phyloP scores from a whole-genome alignment of 1,139 yeast species.

The Candida sanyaensis region DNA sequence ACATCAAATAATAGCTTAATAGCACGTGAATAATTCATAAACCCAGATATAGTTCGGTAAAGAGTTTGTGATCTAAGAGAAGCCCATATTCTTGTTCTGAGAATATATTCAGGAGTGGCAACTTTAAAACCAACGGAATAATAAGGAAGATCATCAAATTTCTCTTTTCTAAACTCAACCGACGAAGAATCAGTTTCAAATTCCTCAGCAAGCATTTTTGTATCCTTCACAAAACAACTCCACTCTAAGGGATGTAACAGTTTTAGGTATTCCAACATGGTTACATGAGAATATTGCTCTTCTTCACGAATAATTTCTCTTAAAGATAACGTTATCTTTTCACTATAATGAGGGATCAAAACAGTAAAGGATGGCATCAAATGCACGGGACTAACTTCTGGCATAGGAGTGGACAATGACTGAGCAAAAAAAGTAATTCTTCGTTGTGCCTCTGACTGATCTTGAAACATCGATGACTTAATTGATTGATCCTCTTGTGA shows the following conservation, averaged over 20 bases:
- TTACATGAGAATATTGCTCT: slow-evolving; percentile 49
- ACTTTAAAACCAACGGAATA: slow-evolving; percentile 55
- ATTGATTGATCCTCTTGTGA: slow-evolving; percentile 52
- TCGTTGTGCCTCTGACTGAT: slow-evolving; percentile 49
- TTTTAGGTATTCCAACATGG: slow-evolving; percentile 53
- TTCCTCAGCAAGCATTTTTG: slow-evolving; percentile 50
- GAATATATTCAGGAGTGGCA: slow-evolving; percentile 54
- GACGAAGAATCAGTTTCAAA: slow-evolving; percentile 34
- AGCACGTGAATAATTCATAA: slow-evolving; percentile 58
- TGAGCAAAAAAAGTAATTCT: slow-evolving; percentile 58
- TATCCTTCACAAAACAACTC: slow-evolving; percentile 53
- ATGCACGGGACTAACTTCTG: slow-evolving; percentile 41
- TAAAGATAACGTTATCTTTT: slow-evolving; percentile 48
- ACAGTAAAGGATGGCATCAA: slow-evolving; percentile 55
- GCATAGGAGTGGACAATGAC: slow-evolving; percentile 54
- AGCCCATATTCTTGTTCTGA: slow-evolving; percentile 60
- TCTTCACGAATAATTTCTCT: slow-evolving; percentile 50
- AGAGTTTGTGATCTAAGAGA: slow-evolving; percentile 57
- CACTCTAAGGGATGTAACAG: slow-evolving; percentile 53
- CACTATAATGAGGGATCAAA: slow-evolving; percentile 53
- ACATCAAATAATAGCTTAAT: slow-evolving; percentile 49
- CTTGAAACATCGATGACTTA: slow-evolving; percentile 33
- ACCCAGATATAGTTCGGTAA: slow-evolving; percentile 56
- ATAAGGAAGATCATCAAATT: slow-evolving; percentile 42
- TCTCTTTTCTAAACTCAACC: slow-evolving; percentile 20